A percentile compares a stretch with the other conserved stretches of the same genome.
phyloP scores from a whole-genome alignment of 2,329 filamentous ascomycete species.

The Xylariaceae sp. region DNA sequence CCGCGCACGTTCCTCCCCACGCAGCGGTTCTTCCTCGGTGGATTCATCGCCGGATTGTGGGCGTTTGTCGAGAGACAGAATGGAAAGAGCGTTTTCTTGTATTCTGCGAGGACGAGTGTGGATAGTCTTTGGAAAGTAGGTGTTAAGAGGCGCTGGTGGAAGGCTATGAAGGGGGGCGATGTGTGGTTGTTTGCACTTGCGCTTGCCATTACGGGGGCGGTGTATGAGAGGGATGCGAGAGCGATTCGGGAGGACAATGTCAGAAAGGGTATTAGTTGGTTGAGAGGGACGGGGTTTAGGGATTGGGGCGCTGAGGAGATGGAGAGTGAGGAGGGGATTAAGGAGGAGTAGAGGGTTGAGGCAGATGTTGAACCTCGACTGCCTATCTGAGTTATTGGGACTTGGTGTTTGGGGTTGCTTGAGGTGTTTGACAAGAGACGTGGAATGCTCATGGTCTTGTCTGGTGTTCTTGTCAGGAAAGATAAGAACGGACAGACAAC shows the following conservation, averaged over 20 bases:
- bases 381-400: too few relatives aligned
- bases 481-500: too few relatives aligned
- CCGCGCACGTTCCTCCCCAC: conserved; percentile 73
- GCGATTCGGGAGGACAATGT: conserved; percentile 66
- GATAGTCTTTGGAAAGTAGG: conserved; percentile 90
- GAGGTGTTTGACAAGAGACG: too few relatives aligned
- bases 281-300: conserved; percentile 72
- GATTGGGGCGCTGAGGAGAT: conserved; percentile 61
- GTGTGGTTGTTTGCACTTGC: conserved; percentile 79
- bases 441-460: too few relatives aligned
- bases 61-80: conserved; percentile 69
- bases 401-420: too few relatives aligned
- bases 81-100: conserved; percentile 71
- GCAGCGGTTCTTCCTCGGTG: conserved; percentile 86
- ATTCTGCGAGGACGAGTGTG: conserved; percentile 73
- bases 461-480: too few relatives aligned
- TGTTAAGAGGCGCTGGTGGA: conserved; percentile 87
- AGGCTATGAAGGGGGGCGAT: conserved; percentile 76
- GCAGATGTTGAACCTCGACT: too few relatives aligned
- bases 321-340: conserved; percentile 38
- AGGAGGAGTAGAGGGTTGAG: conserved; percentile 13
- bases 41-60: conserved; percentile 82
- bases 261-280: conserved; percentile 70
- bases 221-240: conserved; percentile 70
- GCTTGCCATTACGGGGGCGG: conserved; percentile 72